Base-by-base conservation (phyloP, 495 filamentous ascomycete genomes). In the Podospora fimiseda region DNA sequence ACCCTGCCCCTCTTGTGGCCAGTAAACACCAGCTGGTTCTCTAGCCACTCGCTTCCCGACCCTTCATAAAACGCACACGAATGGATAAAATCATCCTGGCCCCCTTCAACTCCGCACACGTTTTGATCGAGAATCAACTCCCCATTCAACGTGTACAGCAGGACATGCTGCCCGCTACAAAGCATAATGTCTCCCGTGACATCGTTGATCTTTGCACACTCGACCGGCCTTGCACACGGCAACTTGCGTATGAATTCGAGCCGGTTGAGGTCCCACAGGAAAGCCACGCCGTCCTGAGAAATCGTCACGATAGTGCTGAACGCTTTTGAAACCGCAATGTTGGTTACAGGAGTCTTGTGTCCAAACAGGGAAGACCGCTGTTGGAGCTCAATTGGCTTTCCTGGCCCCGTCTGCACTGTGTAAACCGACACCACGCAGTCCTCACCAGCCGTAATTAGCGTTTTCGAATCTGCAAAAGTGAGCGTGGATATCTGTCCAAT, bases 51-150 rank as follows among this genome's bases (percentile, higher is more conserved):
- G 58, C 90, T 95, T 0, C 86, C 85, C 0, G 82, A 77, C 0
- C 93, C 93, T 66, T 98, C 91, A 72, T 96, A 97, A 67, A 94
- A 96, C 11, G 90, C 87, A 58, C 90, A 96, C 14, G 83, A 83
- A 33, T 85, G 70, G 8, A 96, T 80, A 27, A 71, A 80, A 55
- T 93, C 88, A 27, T 93, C 90, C 9, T 41, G 40, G 14, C 11
- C 9, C 41, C n/a, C n/a, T n/a, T 43, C 33, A 3, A 16, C 30
- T 14, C 19, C 80, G 50, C 86, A 90, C 2, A 94, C 80, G 23
- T 82, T 82, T 62, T 95, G 87, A 49, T 91, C 84, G 1, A 96
- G 74, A 11, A 97, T 68, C 0, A 90, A 55, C 21, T 86, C 79
- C 8, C 93, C 93, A 59, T 98, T 98, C 20, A 98, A 75, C 0